Conservation (phyloP, 2,329 filamentous ascomycete species). For the Atkinsonella hypoxylon region DNA sequence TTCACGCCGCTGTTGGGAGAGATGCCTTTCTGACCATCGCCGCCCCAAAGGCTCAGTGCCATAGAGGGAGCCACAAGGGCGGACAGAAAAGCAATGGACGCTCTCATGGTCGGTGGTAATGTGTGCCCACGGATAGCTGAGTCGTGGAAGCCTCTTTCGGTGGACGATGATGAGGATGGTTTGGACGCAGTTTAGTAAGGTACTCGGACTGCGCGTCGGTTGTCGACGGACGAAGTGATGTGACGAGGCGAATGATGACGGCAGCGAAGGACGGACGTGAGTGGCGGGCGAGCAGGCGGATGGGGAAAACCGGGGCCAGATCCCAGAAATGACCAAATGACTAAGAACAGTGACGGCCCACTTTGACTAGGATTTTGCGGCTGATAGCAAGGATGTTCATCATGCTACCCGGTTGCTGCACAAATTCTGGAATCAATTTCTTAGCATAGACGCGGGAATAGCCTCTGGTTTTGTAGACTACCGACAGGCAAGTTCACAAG, state of each 20-base stretch:
- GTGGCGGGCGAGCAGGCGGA: not conserved
- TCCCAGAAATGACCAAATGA: not conserved
- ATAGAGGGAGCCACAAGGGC: slow-evolving; percentile 32
- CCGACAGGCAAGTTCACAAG: too few species aligned
- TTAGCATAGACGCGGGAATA: too few species aligned
- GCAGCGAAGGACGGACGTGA: not conserved
- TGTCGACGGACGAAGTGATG: not conserved
- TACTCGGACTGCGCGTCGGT: not conserved
- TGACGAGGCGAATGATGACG: slow-evolving; percentile 3
- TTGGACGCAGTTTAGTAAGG: too few species aligned
- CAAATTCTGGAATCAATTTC: too few species aligned
- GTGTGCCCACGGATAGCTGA: not conserved
- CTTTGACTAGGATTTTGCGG: too few species aligned
- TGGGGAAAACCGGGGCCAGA: slow-evolving; percentile 11
- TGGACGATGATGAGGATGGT: not conserved
- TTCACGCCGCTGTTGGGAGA: slow-evolving; percentile 41
- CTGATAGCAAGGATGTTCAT: too few species aligned
- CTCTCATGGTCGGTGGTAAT: slow-evolving; percentile 17
- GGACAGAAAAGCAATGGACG: slow-evolving; percentile 32
- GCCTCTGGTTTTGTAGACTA: too few species aligned
- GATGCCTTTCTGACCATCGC: slow-evolving; percentile 19
- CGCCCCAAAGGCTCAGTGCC: slow-evolving; percentile 30
- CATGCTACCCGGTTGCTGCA: too few species aligned
- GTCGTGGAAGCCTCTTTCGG: not conserved
- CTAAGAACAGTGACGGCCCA: too few species aligned